Percentiles rank a stretch among this genome's conserved stretches.
These are phyloP conservation scores for Salmacisia buchloeana DNA, from an alignment of 1,284 basidiomycete species.

Conservation along the genomic window DNA sequence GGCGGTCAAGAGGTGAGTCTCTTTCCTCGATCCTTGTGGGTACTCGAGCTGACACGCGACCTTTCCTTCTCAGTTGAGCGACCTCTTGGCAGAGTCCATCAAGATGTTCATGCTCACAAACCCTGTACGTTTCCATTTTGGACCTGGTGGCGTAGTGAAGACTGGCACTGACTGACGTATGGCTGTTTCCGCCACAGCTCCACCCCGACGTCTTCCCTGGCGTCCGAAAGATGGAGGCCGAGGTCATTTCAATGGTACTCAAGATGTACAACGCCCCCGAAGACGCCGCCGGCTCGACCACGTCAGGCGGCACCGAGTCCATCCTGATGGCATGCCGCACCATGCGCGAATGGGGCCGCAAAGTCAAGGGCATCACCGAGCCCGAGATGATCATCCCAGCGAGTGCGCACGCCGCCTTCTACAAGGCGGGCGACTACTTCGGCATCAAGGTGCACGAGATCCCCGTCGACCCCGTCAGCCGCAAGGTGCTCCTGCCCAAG, in stretches of 20 bases:
- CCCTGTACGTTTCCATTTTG: slow-evolving; percentile 53
- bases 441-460: slow-evolving; percentile 85
- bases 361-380: slow-evolving; percentile 76
- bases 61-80: slow-evolving; percentile 34
- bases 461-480: slow-evolving; percentile 74
- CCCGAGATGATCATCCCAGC: slow-evolving; percentile 88
- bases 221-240: slow-evolving; percentile 93
- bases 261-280: slow-evolving; percentile 68
- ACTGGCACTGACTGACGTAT: background rate
- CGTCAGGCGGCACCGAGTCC: slow-evolving; percentile 90
- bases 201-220: slow-evolving; percentile 95
- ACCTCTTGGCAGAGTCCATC: slow-evolving; percentile 57
- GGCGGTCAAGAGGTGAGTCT: slow-evolving; percentile 37
- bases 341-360: slow-evolving; percentile 83
- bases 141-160: background rate
- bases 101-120: slow-evolving; percentile 63
- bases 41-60: background rate
- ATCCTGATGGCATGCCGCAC: slow-evolving; percentile 92
- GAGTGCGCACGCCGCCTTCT: slow-evolving; percentile 89
- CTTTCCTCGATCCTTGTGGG: background rate
- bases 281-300: slow-evolving; percentile 79
- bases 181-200: slow-evolving; percentile 53
- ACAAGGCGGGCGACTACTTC: slow-evolving; percentile 85
- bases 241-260: slow-evolving; percentile 89
- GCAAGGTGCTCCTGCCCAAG: slow-evolving; percentile 70